Evolutionary conservation across 306 rosid species (phyloP), one percentile per base, ranked within the genome.

Genomic region (Crotalaria pallida): DNA sequence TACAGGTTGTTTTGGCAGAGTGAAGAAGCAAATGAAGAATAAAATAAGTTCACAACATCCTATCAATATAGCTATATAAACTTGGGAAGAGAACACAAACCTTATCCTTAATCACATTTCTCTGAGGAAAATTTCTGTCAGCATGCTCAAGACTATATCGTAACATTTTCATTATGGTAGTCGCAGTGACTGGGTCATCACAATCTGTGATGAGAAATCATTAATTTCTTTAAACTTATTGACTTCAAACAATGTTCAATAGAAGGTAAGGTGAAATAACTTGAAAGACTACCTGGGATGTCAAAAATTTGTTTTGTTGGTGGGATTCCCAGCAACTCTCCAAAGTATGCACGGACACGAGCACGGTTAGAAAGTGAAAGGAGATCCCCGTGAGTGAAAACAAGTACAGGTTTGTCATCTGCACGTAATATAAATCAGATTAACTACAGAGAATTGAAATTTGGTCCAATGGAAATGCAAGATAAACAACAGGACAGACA

Each of bases 381-480:
- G 44, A 88, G 90, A 85, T 88, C 97, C 21, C 98, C 98, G 71
- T 93, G 98, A 12, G 94, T 90, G 45, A 87, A 69, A 63, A 88
- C 92, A 65, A 88, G 76, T 27, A 84, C 84, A 23, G 98, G 98
- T 78, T 88, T 90, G 77, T 93, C 96, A 90, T 93, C 98, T 90
- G 81, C 44, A 23, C 60, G 59, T 31, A 66, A 60, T 23, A 47
- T 66, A 75, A 24, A 51, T 67, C 44, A 49, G 36, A 63, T 57
- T 56, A 51, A 22, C 65, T 10, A 56, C 15, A 27, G 31, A 44
- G 47, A 61, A 18, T 13, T 76, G 63, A 26, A 44, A 49, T 58
- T 57, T 52, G 64, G 41, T 51, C 47, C 8, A 40, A 1, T 0
- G 34, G 16, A 21, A 8, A 49, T 33, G 16, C 27, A 48, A 18